A percentile compares a stretch with the other conserved stretches of the same genome.
Conservation (phyloP, 257 asterid species). For the Solanum medicagineum region DNA sequence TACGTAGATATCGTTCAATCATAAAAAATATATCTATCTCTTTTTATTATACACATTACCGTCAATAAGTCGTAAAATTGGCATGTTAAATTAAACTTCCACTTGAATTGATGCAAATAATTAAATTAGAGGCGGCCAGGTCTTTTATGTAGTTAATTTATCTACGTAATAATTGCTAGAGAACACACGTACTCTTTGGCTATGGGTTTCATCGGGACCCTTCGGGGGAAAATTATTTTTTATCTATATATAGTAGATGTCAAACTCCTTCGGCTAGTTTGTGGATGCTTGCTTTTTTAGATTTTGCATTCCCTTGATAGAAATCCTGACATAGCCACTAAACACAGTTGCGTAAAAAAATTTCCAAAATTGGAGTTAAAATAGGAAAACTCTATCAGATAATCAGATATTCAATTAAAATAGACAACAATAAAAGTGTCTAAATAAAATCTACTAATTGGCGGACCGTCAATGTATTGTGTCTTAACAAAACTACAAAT, state of each 20-base stretch:
- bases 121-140: not conserved
- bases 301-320: no score
- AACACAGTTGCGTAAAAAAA: not conserved
- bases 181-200: not conserved
- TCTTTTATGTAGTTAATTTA: not conserved
- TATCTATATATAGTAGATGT: no score
- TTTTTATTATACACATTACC: not conserved
- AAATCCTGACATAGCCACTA: no score
- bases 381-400: not conserved
- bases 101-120: not conserved
- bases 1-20: not conserved
- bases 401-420: not conserved
- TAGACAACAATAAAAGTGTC: not conserved
- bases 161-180: not conserved
- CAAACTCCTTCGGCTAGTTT: no score
- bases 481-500: not conserved
- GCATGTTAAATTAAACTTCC: no score
- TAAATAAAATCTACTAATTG: not conserved
- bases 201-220: no score
- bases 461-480: not conserved
- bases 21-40: not conserved
- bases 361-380: not conserved
- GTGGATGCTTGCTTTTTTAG: no score
- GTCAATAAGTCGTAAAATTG: no score
- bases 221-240: no score